These are phyloP conservation scores for Fusarium nisikadoi DNA, from an alignment of 2,329 filamentous ascomycete species.

Conservation along the genomic window DNA sequence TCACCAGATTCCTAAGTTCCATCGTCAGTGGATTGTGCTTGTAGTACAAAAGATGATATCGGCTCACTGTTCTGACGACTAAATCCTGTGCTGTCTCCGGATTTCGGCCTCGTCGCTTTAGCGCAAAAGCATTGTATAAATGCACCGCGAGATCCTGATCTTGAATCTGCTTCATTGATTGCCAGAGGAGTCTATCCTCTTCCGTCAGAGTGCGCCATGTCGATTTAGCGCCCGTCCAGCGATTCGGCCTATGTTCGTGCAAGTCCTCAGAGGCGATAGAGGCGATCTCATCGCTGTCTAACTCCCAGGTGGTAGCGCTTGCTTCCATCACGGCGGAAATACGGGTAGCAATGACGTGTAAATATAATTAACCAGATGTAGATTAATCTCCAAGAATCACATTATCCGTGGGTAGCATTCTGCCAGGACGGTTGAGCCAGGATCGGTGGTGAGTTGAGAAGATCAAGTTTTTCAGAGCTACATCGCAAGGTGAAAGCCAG, in stretches of 20 bases:
- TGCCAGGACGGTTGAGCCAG: not conserved
- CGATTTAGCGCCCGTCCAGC: conserved; percentile 72
- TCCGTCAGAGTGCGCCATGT: conserved; percentile 74
- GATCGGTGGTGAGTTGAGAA: conserved; percentile 12
- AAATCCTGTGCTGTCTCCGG: conserved; percentile 43
- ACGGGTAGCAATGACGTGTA: not conserved
- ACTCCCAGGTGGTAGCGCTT: conserved; percentile 50
- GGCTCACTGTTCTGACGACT: conserved; percentile 45
- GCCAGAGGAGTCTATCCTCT: conserved; percentile 70
- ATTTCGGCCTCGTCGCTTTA: conserved; percentile 61
- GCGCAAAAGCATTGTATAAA: conserved; percentile 79
- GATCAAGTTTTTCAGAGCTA: conserved; percentile 30
- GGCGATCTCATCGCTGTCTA: conserved; percentile 59
- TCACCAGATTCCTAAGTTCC: conserved; percentile 44
- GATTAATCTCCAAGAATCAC: not conserved
- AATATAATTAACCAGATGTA: not conserved
- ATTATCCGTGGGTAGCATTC: not conserved
- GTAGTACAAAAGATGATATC: no score
- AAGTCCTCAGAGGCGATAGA: conserved; percentile 61
- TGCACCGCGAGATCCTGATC: conserved; percentile 78
- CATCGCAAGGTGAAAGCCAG: not conserved
- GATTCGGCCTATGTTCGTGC: conserved; percentile 70
- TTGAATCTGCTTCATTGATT: conserved; percentile 70
- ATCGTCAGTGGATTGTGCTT: not conserved
- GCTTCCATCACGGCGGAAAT: conserved; percentile 33